Evolutionary conservation across 805 yeast genomes (phyloP), one percentile per base, ranked within the genome.

Genomic region (Yarrowia sp.): DNA sequence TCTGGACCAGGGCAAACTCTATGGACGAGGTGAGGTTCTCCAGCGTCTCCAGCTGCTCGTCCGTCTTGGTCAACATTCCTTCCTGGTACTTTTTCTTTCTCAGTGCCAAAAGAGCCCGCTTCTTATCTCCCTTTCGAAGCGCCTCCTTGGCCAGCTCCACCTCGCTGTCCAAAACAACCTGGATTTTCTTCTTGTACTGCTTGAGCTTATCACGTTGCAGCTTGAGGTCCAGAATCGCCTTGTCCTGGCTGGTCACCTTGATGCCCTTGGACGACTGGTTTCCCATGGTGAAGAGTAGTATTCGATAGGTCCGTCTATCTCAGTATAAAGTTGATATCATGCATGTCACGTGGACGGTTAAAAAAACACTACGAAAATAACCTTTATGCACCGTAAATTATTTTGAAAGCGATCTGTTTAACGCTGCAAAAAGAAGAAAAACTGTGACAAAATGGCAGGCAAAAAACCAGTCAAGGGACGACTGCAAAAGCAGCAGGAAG

Each of bases 1-100:
- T 85, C 73, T 95, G 98, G 33, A 95, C 86, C 66, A 90, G 77
- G 71, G 96, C 93, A 77, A 91, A 92, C 75, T 95, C 98, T 38
- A 95, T 88, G 24, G 71, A 69, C 16, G 69, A 62, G 10, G 77
- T 73, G 67, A 95, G 82, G 66, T 84, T 82, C 73, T 93, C 98
- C 38, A 95, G 75, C 40, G 89, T 88, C 65, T 86, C 87, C 32
- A 92, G 78, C 75, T 95, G 99, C 46, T 82, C 84, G 40, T 86
- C 88, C 0, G 96, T 88, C 68, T 86, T 87, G 24, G 77, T 77
- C 2, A 93, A 77, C n/a, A 89, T 76, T 38, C 83, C 81, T 69
- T 88, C 85, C 74, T 95, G 98, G 72, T 89, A 92, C 73, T 91
- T 92, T 69, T 88, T 85, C 74, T 88, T 84, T 70, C 89, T 81